Conservation (phyloP, 202 grass and related monocot genomes). For the Panicum virgatum region DNA sequence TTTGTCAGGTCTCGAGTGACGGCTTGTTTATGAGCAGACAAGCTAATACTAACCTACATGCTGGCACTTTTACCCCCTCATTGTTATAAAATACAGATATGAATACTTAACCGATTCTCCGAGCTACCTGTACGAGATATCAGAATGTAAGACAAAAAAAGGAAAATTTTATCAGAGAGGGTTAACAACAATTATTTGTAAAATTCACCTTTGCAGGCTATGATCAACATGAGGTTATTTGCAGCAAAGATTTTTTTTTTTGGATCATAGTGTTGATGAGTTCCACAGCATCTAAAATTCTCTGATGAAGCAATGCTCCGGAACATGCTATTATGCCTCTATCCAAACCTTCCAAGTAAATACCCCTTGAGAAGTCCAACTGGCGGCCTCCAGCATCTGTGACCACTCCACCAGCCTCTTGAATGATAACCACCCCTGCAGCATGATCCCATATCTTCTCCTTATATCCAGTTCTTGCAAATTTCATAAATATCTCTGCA, state of each 20-base stretch:
- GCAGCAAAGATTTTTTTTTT: conserved; percentile 1
- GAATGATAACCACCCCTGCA: conserved; percentile 84
- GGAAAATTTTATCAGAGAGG: background rate
- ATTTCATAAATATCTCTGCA: conserved; percentile 97
- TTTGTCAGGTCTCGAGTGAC: background rate
- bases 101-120: background rate
- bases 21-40: conserved; percentile 34
- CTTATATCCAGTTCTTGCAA: conserved; percentile 90
- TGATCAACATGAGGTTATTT: background rate
- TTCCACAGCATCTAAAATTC: conserved; percentile 85
- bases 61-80: background rate
- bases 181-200: background rate
- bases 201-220: conserved; percentile 35
- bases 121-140: conserved; percentile 32
- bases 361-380: conserved; percentile 82
- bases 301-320: conserved; percentile 68
- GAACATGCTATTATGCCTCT: conserved; percentile 91
- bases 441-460: conserved; percentile 99
- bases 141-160: background rate
- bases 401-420: conserved; percentile 93
- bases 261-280: conserved; percentile 71
- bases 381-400: conserved; percentile 79
- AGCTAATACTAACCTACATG: conserved; percentile 10
- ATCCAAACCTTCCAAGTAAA: conserved; percentile 88
- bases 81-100: background rate